These are phyloP conservation scores for Magnaporthiopsis incrustans DNA, from an alignment of 2,329 filamentous ascomycete species.

Conservation along the genomic window DNA sequence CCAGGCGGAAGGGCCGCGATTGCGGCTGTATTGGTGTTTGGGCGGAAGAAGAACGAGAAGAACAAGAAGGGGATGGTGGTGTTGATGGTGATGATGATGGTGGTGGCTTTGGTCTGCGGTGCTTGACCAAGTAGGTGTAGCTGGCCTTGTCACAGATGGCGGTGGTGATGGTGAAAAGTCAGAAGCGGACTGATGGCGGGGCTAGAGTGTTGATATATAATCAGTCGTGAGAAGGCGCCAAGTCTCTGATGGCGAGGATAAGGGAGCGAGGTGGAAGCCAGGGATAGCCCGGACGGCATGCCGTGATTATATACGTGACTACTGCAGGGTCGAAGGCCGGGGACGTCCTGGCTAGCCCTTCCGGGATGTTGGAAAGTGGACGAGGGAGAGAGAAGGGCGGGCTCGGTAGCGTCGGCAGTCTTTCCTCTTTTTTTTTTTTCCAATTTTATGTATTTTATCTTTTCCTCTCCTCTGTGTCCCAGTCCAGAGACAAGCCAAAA, in stretches of 20 bases:
- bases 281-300: constrained; percentile 6
- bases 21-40: neutral
- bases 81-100: neutral
- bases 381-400: too few species aligned
- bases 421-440: too few species aligned
- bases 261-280: constrained; percentile 1
- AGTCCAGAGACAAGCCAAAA: neutral
- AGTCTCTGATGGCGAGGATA: neutral
- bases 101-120: neutral
- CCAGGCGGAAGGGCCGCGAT: too few species aligned
- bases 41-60: too few species aligned
- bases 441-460: neutral
- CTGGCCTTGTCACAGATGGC: neutral
- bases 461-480: too few species aligned
- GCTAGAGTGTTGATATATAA: neutral
- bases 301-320: constrained; percentile 4
- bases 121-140: neutral
- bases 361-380: neutral
- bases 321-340: constrained; percentile 1
- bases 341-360: neutral
- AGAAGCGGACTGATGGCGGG: neutral
- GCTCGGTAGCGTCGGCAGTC: too few species aligned
- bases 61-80: too few species aligned
- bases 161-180: neutral
- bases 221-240: neutral